Evolutionary conservation across 2,329 filamentous ascomycete species (phyloP).

Genomic region (Purpureocillium takamizusanense): DNA sequence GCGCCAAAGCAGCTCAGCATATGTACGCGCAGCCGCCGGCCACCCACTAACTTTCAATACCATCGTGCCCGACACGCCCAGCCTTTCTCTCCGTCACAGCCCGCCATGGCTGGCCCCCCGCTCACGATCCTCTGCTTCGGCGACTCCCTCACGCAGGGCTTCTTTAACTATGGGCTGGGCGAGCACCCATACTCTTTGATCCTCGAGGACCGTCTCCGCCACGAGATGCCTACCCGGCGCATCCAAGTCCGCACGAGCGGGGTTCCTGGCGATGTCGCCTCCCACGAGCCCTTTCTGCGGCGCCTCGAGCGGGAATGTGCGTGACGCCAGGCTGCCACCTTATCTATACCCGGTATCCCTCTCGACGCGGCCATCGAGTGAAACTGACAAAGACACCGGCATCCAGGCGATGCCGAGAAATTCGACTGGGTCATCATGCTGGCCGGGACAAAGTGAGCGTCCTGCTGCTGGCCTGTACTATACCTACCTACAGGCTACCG

Average conservation of each 20-base stretch:
- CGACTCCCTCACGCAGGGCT: conserved; percentile 55
- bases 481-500: conserved; percentile 40
- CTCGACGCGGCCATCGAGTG: not conserved
- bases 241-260: conserved; percentile 41
- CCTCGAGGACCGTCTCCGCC: conserved; percentile 36
- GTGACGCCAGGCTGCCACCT: conserved; percentile 5
- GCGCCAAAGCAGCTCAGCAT: too few relatives aligned
- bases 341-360: not conserved
- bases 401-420: conserved; percentile 11
- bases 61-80: too few relatives aligned
- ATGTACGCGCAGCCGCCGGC: too few relatives aligned
- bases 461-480: conserved; percentile 9
- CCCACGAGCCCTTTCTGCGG: conserved; percentile 17
- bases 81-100: not conserved
- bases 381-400: too few relatives aligned
- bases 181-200: conserved; percentile 45
- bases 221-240: conserved; percentile 31
- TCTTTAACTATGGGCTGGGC: conserved; percentile 27
- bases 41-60: too few relatives aligned
- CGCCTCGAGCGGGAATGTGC: conserved; percentile 27
- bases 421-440: conserved; percentile 56
- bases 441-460: conserved; percentile 51
- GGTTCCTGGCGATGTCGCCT: conserved; percentile 41
- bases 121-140: conserved; percentile 55
- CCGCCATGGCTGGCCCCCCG: conserved; percentile 18